Evolutionary conservation across 495 filamentous ascomycete species (phyloP), one percentile per base, ranked within the genome.

Genomic region (Cairneyella variabilis): DNA sequence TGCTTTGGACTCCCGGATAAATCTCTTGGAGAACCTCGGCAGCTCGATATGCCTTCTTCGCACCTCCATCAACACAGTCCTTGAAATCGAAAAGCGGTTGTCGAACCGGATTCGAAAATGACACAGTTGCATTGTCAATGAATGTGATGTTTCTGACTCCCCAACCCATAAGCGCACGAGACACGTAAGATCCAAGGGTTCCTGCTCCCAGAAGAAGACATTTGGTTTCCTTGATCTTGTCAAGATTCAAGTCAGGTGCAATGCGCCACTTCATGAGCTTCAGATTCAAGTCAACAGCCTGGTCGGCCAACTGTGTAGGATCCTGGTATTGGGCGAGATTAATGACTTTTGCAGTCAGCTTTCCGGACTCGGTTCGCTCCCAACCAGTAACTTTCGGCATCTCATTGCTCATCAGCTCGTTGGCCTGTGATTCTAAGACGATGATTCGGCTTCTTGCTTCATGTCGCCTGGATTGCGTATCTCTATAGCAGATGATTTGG

Each of bases 221-320:
- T 59, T 83, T 96, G 6, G 93, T 92, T 39, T 85, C 77, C 65
- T 96, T 97, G 62, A 97, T 88, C 45, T 78, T 83, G 10, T 95
- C 90, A 11, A 98, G 83, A 64, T 97, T 79, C 20, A 98, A 74
- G 39, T 82, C 82, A 6, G 93, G 93, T 17, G 91, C 89, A 51
- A 98, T 88, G 22, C 93, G 83, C 93, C 93, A 98, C 72, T 96
- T 97, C 82, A 98, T 98, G 48, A 98, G 78, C 70, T 97, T 97
- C 54, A 97, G 76, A 62, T 98, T 98, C 43, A 98, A 81, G 63
- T 98, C 93, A 9, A 97, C 93, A n/a, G 91, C 88, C 67, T 96
- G 90, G 58, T 97, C 91, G 20, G 93, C 93, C 21, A 97, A 75
- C 56, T 82, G 83, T 49, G 57, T 72, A 4, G 93, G 93, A 66